phyloP scores from a whole-genome alignment of 2,329 filamentous ascomycete genomes.

The Microsporum ferrugineum region DNA sequence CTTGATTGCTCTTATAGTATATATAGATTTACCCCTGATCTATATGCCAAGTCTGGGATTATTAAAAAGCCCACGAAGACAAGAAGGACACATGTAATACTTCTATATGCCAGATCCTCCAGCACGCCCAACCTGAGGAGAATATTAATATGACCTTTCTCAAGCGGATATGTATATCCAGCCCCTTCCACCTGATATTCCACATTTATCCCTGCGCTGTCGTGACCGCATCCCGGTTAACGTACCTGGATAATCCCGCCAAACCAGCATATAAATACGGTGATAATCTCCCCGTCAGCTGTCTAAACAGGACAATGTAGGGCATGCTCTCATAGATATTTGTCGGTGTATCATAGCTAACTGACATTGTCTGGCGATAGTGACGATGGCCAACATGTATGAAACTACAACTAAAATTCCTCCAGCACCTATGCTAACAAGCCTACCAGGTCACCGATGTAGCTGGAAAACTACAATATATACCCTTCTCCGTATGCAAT shows the following conservation, averaged over 20 bases:
- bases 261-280: slow-evolving; percentile 35
- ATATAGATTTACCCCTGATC: background rate
- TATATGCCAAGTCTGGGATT: background rate
- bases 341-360: background rate
- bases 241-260: slow-evolving; percentile 8
- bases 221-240: slow-evolving; percentile 2
- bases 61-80: background rate
- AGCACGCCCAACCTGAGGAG: background rate
- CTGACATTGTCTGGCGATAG: slow-evolving; percentile 39
- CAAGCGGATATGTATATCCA: background rate
- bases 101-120: background rate
- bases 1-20: background rate
- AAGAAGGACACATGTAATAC: background rate
- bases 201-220: background rate
- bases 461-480: slow-evolving; percentile 75
- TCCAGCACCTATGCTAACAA: background rate
- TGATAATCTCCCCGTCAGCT: slow-evolving; percentile 41
- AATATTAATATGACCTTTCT: background rate
- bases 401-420: slow-evolving; percentile 13
- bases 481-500: slow-evolving; percentile 81
- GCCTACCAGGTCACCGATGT: slow-evolving; percentile 38
- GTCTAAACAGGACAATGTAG: slow-evolving; percentile 43
- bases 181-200: background rate
- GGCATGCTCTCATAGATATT: slow-evolving; percentile 13
- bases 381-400: slow-evolving; percentile 67